Base-by-base conservation (phyloP, 2,329 filamentous ascomycete genomes). In the Mycosphaerelloides madeirae region DNA sequence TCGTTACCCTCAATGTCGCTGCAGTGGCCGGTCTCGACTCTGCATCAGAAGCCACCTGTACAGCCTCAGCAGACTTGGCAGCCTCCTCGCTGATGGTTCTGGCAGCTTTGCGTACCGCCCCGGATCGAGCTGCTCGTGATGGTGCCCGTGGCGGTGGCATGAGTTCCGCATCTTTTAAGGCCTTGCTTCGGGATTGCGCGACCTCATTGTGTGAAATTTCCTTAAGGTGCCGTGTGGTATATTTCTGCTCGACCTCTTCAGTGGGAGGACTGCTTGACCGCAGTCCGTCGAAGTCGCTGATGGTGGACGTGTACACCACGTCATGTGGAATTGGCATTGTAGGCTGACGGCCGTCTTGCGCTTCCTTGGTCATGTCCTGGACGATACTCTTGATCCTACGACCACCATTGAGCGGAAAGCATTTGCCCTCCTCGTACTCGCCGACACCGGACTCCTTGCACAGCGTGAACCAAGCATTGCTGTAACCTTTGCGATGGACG, bases 381-480 rank as follows among this genome's bases (percentile, higher is more conserved):
- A 74, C 71, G 5, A 76, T 69, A 25, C 71, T 74, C 49, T 70
- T 68, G 47, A 74, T 68, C 40, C 67, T 67, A 50, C 68, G 67
- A 37, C 70, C 70, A 16, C 70, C 70, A 41, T 69, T 69, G 12
- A 73, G 64, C 9, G 69, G 66, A 48, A 76, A 76, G 7, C 61
- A 58, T 37, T 69, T 71, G 33, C 71, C 71, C 20, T 67, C 61
- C 31, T 67, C 66, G 44, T 68, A 70, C 52, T 74, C 70, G 25
- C 73, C 73, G 13, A 76, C 73, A 12, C 71, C 71, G 15, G 72
- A 74, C 34, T 70, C 61, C 52, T 72, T 73, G 62, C 73, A 75
- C n/a, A 75, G 48, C 12, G 62, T 59, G 57, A 61, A 73, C 73
- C 73, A 76, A 9, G 71, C 70, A n/a, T 74, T 70, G 6, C 71